These are phyloP conservation scores for Stemphylium vesicarium DNA, from an alignment of 2,329 filamentous ascomycete species.

Conservation along the genomic window DNA sequence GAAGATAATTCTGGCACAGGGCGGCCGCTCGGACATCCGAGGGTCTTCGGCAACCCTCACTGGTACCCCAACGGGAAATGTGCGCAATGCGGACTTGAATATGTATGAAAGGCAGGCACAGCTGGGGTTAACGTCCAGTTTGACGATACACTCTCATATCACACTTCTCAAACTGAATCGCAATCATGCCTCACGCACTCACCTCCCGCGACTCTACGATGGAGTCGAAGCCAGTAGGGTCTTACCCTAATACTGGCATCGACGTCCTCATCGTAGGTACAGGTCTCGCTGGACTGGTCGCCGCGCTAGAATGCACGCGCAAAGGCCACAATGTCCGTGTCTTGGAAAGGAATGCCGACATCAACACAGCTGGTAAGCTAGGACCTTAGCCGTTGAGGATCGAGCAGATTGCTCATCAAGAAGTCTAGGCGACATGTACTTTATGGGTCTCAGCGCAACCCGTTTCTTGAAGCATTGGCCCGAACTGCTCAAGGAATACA, in stretches of 20 bases:
- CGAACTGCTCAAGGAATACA: conserved; percentile 59
- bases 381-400: neutral
- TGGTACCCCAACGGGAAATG: conserved; percentile 30
- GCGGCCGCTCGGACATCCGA: conserved; percentile 24
- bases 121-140: conserved; percentile 3
- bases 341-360: conserved; percentile 54
- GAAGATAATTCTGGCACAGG: conserved; percentile 13
- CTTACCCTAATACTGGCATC: conserved; percentile 54
- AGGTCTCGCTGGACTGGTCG: conserved; percentile 48
- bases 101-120: conserved; percentile 17
- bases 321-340: conserved; percentile 51
- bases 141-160: conserved; percentile 13
- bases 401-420: conserved; percentile 8
- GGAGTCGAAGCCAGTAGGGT: conserved; percentile 59
- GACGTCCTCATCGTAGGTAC: conserved; percentile 51
- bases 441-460: conserved; percentile 64
- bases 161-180: conserved; percentile 3
- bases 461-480: conserved; percentile 64
- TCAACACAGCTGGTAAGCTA: conserved; percentile 59
- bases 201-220: conserved; percentile 56
- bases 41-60: conserved; percentile 24
- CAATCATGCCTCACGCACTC: conserved; percentile 49
- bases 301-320: conserved; percentile 48
- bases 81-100: conserved; percentile 17
- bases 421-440: conserved; percentile 63